phyloP scores from a whole-genome alignment of 306 rosid genomes.

The Prunus fruticosa region DNA sequence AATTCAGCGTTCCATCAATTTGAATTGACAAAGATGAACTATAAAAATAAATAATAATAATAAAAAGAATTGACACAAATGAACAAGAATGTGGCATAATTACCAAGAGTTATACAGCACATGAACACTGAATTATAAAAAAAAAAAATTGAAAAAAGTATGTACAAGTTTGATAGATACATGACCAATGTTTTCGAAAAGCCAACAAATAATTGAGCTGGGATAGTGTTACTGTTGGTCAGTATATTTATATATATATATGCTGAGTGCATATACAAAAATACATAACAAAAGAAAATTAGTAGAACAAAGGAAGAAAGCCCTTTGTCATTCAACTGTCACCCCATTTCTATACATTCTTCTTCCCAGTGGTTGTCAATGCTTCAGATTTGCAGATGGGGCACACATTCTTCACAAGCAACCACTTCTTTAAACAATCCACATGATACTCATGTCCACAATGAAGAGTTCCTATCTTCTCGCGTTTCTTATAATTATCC shows the following conservation, averaged over 20 bases:
- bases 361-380: constrained; percentile 32
- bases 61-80: not conserved
- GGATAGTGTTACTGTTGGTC: constrained; percentile 39
- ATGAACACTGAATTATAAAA: constrained; percentile 6
- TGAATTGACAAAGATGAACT: not conserved
- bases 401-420: constrained; percentile 81
- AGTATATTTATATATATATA: constrained; percentile 22
- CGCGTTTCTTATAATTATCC: constrained; percentile 74
- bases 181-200: constrained; percentile 39
- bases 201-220: constrained; percentile 60
- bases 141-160: constrained; percentile 28
- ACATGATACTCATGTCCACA: constrained; percentile 94
- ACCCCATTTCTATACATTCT: constrained; percentile 33
- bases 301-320: constrained; percentile 16
- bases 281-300: constrained; percentile 33
- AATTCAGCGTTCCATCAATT: constrained; percentile 1
- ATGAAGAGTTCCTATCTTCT: constrained; percentile 65
- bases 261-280: constrained; percentile 56
- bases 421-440: constrained; percentile 78
- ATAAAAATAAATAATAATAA: not conserved
- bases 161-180: constrained; percentile 77
- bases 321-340: constrained; percentile 5
- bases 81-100: not conserved
- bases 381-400: constrained; percentile 98
- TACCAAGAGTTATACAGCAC: constrained; percentile 20